phyloP scores from a whole-genome alignment of 768 basidiomycete genomes.

The Pulveroboletus sp. region DNA sequence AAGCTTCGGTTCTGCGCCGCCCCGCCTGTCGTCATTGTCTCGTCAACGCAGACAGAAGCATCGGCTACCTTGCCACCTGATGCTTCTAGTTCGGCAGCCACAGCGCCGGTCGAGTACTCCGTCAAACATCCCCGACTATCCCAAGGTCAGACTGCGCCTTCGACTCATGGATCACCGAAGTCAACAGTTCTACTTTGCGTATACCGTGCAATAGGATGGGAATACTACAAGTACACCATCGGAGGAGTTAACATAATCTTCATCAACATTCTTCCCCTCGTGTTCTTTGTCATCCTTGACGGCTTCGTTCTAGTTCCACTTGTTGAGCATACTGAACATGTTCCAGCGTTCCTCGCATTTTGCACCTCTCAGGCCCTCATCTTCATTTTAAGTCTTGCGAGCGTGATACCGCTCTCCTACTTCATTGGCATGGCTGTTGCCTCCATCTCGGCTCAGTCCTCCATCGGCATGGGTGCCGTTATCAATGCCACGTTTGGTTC shows the following conservation, averaged over 20 bases:
- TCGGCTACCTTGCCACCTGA: conserved; percentile 5
- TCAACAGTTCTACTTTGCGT: conserved; percentile 93
- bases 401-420: conserved; percentile 95
- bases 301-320: conserved; percentile 75
- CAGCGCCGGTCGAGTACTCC: conserved; percentile 46
- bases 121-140: conserved; percentile 71
- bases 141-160: conserved; percentile 87
- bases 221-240: conserved; percentile 99
- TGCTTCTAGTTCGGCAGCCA: conserved; percentile 8
- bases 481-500: conserved; percentile 99
- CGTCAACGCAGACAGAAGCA: conserved; percentile 27
- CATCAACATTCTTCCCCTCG: conserved; percentile 88
- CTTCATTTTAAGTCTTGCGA: conserved; percentile 79
- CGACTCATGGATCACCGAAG: conserved; percentile 58
- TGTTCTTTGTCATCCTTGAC: conserved; percentile 95
- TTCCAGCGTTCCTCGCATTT: conserved; percentile 62
- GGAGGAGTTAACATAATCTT: conserved; percentile 99
- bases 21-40: conserved; percentile 60
- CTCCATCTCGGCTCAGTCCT: conserved; percentile 96
- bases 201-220: conserved; percentile 82
- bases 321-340: conserved; percentile 58
- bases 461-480: conserved; percentile 98
- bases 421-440: conserved; percentile 99
- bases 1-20: conserved; percentile 91
- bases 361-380: conserved; percentile 74